Percentiles rank a stretch among this genome's conserved stretches.
Conservation (phyloP, 164 flowering plant genomes). For the Vitis riparia region DNA sequence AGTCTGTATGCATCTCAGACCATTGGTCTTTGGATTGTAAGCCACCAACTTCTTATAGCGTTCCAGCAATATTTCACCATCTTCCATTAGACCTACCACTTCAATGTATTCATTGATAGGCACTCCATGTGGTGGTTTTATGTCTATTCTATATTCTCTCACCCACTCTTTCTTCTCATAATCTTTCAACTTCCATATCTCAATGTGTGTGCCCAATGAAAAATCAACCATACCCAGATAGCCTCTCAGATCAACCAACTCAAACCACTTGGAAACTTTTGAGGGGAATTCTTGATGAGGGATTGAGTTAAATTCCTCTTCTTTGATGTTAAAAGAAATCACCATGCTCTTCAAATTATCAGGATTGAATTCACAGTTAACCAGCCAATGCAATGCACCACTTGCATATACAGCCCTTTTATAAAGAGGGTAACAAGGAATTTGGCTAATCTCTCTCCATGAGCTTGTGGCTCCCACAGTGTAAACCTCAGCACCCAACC, state of each 20-base stretch:
- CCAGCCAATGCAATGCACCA: constrained; percentile 11
- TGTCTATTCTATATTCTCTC: background rate
- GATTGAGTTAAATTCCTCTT: background rate
- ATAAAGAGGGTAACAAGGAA: constrained; percentile 1
- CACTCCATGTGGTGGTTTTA: background rate
- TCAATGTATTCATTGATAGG: background rate
- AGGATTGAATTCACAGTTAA: background rate
- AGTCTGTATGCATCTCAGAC: background rate
- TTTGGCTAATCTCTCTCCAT: background rate
- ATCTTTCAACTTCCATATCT: constrained; percentile 22
- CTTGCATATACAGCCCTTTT: constrained; percentile 3
- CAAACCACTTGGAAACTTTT: no score
- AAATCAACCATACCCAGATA: constrained; percentile 7
- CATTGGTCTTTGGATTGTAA: constrained; percentile 7
- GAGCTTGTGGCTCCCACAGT: constrained; percentile 1
- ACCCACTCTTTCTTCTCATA: background rate
- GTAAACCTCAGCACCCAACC: background rate
- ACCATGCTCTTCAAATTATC: background rate
- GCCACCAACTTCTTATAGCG: background rate
- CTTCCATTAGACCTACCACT: background rate
- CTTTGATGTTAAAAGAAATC: constrained; percentile 2
- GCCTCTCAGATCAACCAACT: constrained; percentile 5
- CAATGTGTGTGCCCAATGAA: background rate
- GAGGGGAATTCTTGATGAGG: background rate
- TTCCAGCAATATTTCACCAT: constrained; percentile 10